These are phyloP conservation scores for Cystobasidium pallidum DNA, from an alignment of 1,284 basidiomycete genomes.

Conservation along the genomic window DNA sequence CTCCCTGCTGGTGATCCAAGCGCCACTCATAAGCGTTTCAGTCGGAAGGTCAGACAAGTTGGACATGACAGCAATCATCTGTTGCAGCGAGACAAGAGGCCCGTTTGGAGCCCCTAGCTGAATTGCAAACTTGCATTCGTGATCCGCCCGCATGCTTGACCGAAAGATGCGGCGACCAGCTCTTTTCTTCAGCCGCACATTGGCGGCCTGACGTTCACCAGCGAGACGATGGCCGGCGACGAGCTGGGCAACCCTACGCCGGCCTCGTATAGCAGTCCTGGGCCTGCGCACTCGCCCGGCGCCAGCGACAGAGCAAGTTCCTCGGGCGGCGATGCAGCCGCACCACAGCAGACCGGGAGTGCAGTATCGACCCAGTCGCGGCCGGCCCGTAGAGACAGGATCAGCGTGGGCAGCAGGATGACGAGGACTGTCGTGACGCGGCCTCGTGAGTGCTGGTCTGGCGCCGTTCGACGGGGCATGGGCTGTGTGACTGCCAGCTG, in stretches of 20 bases:
- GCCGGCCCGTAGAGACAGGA: constrained; percentile 15
- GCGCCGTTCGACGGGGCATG: background rate
- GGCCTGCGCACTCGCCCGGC: background rate
- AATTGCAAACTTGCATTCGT: background rate
- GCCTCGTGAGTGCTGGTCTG: constrained; percentile 31
- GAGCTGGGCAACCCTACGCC: constrained; percentile 16
- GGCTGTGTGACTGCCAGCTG: too few relatives aligned
- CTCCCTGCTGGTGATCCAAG: background rate
- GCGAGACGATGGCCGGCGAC: constrained; percentile 6
- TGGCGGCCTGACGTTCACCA: constrained; percentile 1
- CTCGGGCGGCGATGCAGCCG: background rate
- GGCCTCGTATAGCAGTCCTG: constrained; percentile 19
- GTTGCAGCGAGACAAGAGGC: too few relatives aligned
- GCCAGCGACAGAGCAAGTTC: background rate
- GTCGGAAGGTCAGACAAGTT: background rate
- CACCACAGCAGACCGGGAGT: background rate
- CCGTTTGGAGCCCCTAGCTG: too few relatives aligned
- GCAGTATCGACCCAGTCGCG: constrained; percentile 8
- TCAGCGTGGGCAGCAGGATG: constrained; percentile 42
- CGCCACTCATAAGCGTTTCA: too few relatives aligned
- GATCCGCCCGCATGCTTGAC: background rate
- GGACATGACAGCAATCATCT: too few relatives aligned
- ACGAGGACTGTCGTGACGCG: constrained; percentile 33
- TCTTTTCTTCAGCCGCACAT: background rate
- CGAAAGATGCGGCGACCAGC: constrained; percentile 7